Evolutionary conservation across 2,329 filamentous ascomycete genomes (phyloP).

Genomic region (Tolypocladium nubicola): DNA sequence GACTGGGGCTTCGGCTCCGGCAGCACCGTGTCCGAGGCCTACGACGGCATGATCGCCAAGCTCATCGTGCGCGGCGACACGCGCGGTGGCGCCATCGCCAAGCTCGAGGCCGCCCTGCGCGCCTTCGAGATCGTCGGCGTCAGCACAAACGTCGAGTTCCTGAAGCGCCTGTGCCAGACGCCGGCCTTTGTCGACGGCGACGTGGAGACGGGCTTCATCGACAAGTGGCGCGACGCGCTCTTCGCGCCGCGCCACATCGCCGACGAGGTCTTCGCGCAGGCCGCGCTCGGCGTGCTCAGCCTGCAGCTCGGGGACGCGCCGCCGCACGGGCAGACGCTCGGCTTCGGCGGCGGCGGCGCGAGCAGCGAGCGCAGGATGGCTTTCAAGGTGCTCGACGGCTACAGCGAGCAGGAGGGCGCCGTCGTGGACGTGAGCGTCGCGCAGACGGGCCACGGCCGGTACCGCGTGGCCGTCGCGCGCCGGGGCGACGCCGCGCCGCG

Average conservation of each 20-base stretch:
- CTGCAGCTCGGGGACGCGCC: conserved; percentile 28
- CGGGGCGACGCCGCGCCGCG: conserved; percentile 25
- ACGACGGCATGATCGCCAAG: conserved; percentile 98
- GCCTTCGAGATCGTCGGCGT: conserved; percentile 89
- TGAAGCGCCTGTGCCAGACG: conserved; percentile 77
- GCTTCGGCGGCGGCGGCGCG: conserved; percentile 37
- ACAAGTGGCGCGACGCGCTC: conserved; percentile 72
- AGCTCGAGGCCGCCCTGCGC: conserved; percentile 68
- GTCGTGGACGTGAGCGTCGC: conserved; percentile 43
- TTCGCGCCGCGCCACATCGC: conserved; percentile 54
- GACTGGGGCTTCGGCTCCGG: conserved; percentile 89
- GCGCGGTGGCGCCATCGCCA: conserved; percentile 71
- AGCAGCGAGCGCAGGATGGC: conserved; percentile 34
- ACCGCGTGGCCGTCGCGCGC: conserved; percentile 33
- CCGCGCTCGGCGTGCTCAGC: conserved; percentile 64
- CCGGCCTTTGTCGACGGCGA: conserved; percentile 75
- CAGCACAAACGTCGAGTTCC: conserved; percentile 92
- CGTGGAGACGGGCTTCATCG: conserved; percentile 94
- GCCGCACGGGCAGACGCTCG: conserved; percentile 41
- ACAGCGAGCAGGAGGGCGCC: conserved; percentile 52
- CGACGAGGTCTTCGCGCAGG: conserved; percentile 75
- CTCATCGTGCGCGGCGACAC: conserved; percentile 80
- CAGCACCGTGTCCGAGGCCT: conserved; percentile 86
- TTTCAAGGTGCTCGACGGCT: conserved; percentile 49
- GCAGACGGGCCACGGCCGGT: conserved; percentile 36